A percentile compares a stretch with the other conserved stretches of the same genome.
Evolutionary conservation across 2,329 filamentous ascomycete genomes (phyloP).

Genomic region (Ascochyta pisi): DNA sequence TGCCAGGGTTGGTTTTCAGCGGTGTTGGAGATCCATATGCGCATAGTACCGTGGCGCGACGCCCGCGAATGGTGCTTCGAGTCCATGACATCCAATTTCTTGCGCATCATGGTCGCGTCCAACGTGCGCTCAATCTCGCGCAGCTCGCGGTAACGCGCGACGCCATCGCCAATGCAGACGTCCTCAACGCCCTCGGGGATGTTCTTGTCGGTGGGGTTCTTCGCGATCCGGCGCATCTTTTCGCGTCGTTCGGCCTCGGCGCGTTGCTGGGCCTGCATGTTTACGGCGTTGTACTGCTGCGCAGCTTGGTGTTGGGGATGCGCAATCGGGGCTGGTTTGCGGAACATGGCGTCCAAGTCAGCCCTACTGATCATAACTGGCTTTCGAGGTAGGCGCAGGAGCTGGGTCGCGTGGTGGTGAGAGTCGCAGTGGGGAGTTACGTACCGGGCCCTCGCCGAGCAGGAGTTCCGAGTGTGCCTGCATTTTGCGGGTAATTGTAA

Average conservation of each 20-base stretch:
- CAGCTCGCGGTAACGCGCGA: slow-evolving; percentile 80
- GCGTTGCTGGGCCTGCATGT: slow-evolving; percentile 54
- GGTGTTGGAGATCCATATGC: slow-evolving; percentile 94
- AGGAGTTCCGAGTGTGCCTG: slow-evolving; percentile 35
- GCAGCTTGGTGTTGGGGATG: slow-evolving; percentile 58
- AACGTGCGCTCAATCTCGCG: slow-evolving; percentile 86
- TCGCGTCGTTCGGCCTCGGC: slow-evolving; percentile 63
- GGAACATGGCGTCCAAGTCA: slow-evolving; percentile 57
- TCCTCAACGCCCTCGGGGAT: slow-evolving; percentile 87
- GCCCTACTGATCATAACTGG: slow-evolving; percentile 54
- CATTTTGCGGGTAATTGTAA: slow-evolving; percentile 44
- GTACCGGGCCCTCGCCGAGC: slow-evolving; percentile 55
- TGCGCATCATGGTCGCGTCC: slow-evolving; percentile 92
- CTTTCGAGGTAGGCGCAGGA: slow-evolving; percentile 11
- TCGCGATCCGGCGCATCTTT: slow-evolving; percentile 78
- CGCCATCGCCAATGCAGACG: slow-evolving; percentile 80
- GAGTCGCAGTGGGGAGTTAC: slow-evolving; percentile 27
- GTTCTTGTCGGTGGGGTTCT: slow-evolving; percentile 93
- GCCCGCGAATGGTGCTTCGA: slow-evolving; percentile 74
- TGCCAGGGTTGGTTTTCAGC: slow-evolving; percentile 96
- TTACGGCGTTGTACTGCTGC: slow-evolving; percentile 51
- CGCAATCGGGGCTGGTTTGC: slow-evolving; percentile 54
- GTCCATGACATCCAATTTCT: slow-evolving; percentile 89
- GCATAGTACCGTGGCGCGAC: slow-evolving; percentile 83
- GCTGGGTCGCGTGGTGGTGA: slow-evolving; percentile 9